Evolutionary conservation across 2,329 filamentous ascomycete species (phyloP), one percentile per base, ranked within the genome.

Genomic region (Pezicula rhizophila): DNA sequence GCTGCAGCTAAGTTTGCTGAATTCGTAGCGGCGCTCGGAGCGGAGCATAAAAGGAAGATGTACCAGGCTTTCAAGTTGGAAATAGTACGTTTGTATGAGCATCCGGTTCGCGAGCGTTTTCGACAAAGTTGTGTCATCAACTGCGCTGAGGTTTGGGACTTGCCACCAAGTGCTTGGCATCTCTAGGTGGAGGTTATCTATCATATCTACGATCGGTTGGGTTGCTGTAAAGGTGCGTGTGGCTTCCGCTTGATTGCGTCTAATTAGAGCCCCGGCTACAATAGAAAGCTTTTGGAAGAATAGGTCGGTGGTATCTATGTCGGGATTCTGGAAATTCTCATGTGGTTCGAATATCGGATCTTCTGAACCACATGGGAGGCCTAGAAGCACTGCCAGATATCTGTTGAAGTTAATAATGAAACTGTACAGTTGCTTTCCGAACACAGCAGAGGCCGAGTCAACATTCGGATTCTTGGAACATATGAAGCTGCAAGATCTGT

Each of bases 401-500:
- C 28, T 10, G 7, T 31, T 31, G 28, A 2, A 31, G 28, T 31
- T 31, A 12, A 31, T 11, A 12, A 4, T 31, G 28, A 10, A 31
- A 7, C 12, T 10, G 11, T 31, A 31, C 28, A 31, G 8, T 2
- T 31, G 28, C 4, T 12, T 31, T 31, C 28, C 28, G 8, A 31
- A 10, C 28, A 31, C 5, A 4, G 28, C 28, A 12, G 28, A 31
- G 28, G 28, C 5, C 8, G 28, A 12, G 11, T 31, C 11, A 31
- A 31, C 12, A 10, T 12, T 31, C 28, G 28, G 28, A 31, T 31
- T 31, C 28, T 31, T 31, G 28, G 28, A 10, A 31, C 28, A 31
- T 31, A 31, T 31, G 11, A 75, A 34, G 56, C 76, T 48, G 60
- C 59, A 1, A 44, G 74, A 68, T 12, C 75, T 64, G 4, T 75